Evolutionary conservation across 257 asterid species (phyloP), one percentile per base, ranked within the genome.

Genomic region (Plantago ovata): DNA sequence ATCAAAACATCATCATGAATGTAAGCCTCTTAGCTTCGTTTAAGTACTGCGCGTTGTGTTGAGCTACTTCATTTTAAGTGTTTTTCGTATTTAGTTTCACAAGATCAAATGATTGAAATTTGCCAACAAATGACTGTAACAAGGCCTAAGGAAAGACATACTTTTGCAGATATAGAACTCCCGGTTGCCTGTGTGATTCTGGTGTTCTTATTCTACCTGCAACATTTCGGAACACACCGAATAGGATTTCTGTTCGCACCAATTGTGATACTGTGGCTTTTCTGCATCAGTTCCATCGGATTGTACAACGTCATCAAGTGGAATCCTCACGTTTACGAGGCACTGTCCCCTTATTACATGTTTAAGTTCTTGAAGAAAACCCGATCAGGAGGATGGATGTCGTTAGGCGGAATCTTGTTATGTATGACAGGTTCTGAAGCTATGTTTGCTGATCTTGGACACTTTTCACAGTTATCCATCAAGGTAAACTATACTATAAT

Each of bases 381-480:
- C 8, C 65, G 66, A 45, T 47, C 16, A 52, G 54, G 72, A 1
- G 81, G 81, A 28, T 75, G 77, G 75, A 60, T 63, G 71, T 68
- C 72, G 21, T 62, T 75, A 38, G 81, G 81, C 13, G 81, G 77
- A 46, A 72, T 75, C 22, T 57, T 75, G 66, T 46, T 75, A 18
- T 75, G 77, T 36, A 66, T 75, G 57, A 73, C 81, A 19, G 81
- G 87, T 45, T 65, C 76, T 0, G 87, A 81, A 68, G 73, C 84
- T 38, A 81, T 81, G 87, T 81, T 77, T 69, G 84, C 87, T 48
- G 87, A 72, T 51, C 71, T 81, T 56, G 87, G 84, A 49, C 87
- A 81, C 65, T 81, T 81, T 61, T 74, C 87, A 10, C 64, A 75
- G 16, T 59, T 72, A 62, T 80, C 87, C 50, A 74, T 80, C 33